Evolutionary conservation across 257 asterid species (phyloP).

Genomic region (Nicotiana sylvestris): DNA sequence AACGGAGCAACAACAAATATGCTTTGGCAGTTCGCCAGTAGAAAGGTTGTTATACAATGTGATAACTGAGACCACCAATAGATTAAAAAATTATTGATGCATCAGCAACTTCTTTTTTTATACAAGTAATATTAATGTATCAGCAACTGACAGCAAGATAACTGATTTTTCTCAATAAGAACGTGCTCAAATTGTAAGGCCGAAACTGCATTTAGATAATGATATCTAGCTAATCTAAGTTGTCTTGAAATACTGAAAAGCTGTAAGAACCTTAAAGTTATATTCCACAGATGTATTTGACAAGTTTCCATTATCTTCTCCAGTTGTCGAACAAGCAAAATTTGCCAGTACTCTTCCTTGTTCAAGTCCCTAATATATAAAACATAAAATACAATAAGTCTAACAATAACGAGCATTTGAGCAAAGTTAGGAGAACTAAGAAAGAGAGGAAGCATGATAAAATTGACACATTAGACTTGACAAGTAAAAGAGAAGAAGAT

Average conservation of each 20-base stretch:
- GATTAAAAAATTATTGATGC: not conserved
- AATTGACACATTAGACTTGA: not conserved
- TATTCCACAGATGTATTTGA: constrained; percentile 29
- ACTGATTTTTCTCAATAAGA: not conserved
- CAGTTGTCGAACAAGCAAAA: constrained; percentile 26
- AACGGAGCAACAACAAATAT: not conserved
- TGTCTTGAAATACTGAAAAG: not conserved
- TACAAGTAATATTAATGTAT: not conserved
- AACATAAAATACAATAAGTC: constrained; percentile 4
- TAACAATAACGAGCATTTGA: not conserved
- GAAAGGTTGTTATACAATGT: not conserved
- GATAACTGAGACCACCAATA: not conserved
- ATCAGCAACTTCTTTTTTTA: not conserved
- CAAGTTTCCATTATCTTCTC: constrained; percentile 29
- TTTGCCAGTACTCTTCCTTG: constrained; percentile 28
- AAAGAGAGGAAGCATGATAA: not conserved
- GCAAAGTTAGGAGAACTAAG: not conserved
- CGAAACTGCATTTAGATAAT: not conserved
- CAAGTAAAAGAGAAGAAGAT: not conserved
- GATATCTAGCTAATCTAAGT: constrained; percentile 5
- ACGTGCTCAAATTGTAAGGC: not conserved
- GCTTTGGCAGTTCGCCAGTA: not conserved
- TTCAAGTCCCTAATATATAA: constrained; percentile 36
- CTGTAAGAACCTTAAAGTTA: constrained; percentile 55
- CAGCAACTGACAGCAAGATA: not conserved